phyloP scores from a whole-genome alignment of 2,329 filamentous ascomycete genomes.

The Colletotrichum sp. region DNA sequence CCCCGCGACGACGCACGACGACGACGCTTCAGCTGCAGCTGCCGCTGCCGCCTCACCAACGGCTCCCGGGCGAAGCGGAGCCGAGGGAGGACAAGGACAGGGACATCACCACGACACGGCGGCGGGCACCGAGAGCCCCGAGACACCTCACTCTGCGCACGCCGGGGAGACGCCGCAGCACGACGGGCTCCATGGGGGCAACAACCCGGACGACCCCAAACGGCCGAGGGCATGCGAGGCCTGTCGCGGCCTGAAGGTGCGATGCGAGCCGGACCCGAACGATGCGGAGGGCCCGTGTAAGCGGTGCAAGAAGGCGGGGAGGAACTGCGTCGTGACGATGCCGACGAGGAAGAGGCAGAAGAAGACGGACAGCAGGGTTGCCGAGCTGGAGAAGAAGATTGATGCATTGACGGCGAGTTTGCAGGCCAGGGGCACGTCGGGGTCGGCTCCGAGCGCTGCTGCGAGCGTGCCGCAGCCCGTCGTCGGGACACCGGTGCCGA shows the following conservation, averaged over 20 bases:
- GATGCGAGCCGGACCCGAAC: conserved; percentile 77
- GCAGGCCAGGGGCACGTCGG: conserved; percentile 52
- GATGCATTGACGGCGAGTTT: conserved; percentile 84
- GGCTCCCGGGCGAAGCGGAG: neutral
- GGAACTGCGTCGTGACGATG: conserved; percentile 78
- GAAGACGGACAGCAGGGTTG: conserved; percentile 88
- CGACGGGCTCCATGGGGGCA: conserved; percentile 2
- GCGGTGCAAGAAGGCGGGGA: conserved; percentile 81
- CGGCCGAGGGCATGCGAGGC: conserved; percentile 77
- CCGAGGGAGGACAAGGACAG: neutral
- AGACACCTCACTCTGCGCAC: conserved; percentile 9
- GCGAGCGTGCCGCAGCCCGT: conserved; percentile 20
- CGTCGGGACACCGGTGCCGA: neutral
- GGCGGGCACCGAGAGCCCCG: conserved; percentile 1
- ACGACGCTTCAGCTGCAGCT: neutral
- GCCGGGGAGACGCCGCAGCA: conserved; percentile 10
- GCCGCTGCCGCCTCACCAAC: neutral
- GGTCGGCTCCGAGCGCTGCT: conserved; percentile 19
- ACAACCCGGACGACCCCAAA: conserved; percentile 56
- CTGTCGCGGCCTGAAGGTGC: conserved; percentile 79
- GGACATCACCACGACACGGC: neutral
- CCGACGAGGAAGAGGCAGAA: conserved; percentile 82
- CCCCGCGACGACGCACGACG: neutral
- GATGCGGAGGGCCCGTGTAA: conserved; percentile 70
- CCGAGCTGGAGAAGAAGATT: conserved; percentile 91